Conservation (phyloP, 2,329 filamentous ascomycete genomes). For the Pseudocercospora eumusae region DNA sequence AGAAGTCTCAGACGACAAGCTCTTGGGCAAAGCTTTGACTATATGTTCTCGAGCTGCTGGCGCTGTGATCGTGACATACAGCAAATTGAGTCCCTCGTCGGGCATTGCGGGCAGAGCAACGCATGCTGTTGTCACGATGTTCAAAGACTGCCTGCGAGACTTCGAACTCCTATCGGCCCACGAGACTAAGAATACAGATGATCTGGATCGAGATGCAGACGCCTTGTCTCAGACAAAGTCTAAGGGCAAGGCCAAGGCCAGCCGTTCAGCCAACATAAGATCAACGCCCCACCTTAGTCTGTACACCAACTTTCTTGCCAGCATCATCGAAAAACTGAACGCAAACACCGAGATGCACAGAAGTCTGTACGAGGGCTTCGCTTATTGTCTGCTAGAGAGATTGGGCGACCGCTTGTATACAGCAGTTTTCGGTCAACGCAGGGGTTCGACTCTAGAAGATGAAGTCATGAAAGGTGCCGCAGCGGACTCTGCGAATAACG, state of each 20-base stretch:
- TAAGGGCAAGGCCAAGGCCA: constrained; percentile 26
- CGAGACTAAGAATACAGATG: constrained; percentile 32
- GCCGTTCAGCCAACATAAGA: constrained; percentile 25
- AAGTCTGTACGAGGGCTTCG: constrained; percentile 48
- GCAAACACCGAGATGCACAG: constrained; percentile 41
- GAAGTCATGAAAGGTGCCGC: constrained; percentile 33
- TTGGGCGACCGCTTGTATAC: constrained; percentile 44
- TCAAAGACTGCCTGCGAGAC: constrained; percentile 39
- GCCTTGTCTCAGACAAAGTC: constrained; percentile 25
- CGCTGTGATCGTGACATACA: constrained; percentile 31
- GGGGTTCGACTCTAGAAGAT: constrained; percentile 27
- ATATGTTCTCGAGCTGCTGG: constrained; percentile 29
- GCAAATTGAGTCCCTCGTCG: constrained; percentile 24
- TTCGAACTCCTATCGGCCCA: constrained; percentile 27
- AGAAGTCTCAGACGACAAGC: constrained; percentile 9
- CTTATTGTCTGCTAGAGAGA: constrained; percentile 45
- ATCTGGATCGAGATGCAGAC: not conserved
- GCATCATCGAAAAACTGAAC: constrained; percentile 42
- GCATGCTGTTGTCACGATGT: constrained; percentile 42
- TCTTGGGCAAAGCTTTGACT: constrained; percentile 27
- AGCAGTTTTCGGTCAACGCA: constrained; percentile 41
- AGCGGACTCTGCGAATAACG: constrained; percentile 28
- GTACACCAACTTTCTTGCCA: constrained; percentile 42
- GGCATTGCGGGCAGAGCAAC: constrained; percentile 28
- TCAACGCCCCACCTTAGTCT: constrained; percentile 28